A percentile compares a stretch with the other conserved stretches of the same genome.
These are phyloP conservation scores for Tricholoma flavovirens DNA, from an alignment of 768 basidiomycete species.

Conservation along the genomic window DNA sequence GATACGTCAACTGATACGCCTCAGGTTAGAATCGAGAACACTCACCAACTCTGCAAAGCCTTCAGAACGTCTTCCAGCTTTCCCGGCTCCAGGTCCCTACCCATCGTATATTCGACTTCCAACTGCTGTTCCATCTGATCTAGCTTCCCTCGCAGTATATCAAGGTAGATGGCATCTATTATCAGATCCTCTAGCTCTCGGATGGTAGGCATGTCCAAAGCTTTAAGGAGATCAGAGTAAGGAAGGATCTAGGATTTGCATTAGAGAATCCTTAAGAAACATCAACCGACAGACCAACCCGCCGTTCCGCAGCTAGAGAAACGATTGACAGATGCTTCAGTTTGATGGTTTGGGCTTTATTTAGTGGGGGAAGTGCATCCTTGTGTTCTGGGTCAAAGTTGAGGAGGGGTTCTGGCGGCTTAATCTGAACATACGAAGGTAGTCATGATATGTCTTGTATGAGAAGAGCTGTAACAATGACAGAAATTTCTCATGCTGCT, in stretches of 20 bases:
- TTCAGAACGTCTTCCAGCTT: constrained; percentile 54
- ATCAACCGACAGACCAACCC: constrained; percentile 44
- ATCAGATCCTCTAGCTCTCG: constrained; percentile 94
- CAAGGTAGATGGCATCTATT: constrained; percentile 94
- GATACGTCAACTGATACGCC: constrained; percentile 3
- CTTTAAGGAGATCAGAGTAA: constrained; percentile 64
- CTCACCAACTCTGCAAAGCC: constrained; percentile 65
- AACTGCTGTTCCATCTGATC: constrained; percentile 89
- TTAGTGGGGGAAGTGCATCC: constrained; percentile 59
- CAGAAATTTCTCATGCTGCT: constrained; percentile 57
- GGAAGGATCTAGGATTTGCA: constrained; percentile 59
- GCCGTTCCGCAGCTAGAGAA: constrained; percentile 67
- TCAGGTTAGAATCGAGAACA: not conserved
- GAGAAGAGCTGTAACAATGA: constrained; percentile 81
- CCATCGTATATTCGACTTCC: constrained; percentile 90
- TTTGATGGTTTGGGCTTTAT: constrained; percentile 72
- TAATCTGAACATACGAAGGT: constrained; percentile 46
- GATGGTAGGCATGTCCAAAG: constrained; percentile 70
- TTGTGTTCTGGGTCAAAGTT: constrained; percentile 48
- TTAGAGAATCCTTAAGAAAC: not conserved
- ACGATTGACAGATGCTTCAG: constrained; percentile 92
- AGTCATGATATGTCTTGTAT: constrained; percentile 83
- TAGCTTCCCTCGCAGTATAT: constrained; percentile 83
- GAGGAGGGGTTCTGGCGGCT: not conserved
- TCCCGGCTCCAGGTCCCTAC: constrained; percentile 81